Evolutionary conservation across 2,329 filamentous ascomycete species (phyloP), one percentile per base, ranked within the genome.

Genomic region (Penicillium brasilianum): DNA sequence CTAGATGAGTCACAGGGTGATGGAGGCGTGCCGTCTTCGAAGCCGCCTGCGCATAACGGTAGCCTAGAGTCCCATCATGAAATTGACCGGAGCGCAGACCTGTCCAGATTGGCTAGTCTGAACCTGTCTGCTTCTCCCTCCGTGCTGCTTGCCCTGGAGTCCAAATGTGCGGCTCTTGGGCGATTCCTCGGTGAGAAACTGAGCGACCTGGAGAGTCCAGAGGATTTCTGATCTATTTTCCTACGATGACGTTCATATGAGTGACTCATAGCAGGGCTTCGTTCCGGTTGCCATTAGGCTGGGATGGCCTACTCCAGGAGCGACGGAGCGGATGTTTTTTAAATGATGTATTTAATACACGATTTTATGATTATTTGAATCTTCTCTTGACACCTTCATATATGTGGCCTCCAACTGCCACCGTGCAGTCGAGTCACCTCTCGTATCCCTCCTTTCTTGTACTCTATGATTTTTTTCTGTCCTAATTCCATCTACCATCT

Each of bases 141-240:
- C 1, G 77, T 78, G 3, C 66, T 80, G 6, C 66, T 80, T 11
- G 78, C 78, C 1, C 59, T 80, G 11, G 78, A 80, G 58, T 78
- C 77, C 8, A 80, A 80, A 62, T 79, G 76, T 22, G 78, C 77
- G 1, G 78, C 77, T 4, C 58, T 80, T 44, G 77, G 75, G 7
- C 70, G 72, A 11, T 80, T 80, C 54, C 68, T 80, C 13, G 69
- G 76, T 11, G 74, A 78, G 55, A 79, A 79, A 54, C 51, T 80
- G 25, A 65, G 72, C 52, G 77, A 79, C 61, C 63, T 80, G 20
- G 76, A 78, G 61, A 77, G 75, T 48, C 78, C 78, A 0, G 78
- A 79, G 37, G 78, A 80, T 61, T 80, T 80, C 55, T 80, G 63
- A 66, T 3, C 1, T 20, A 13, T 11, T n/a, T 4, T 14, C 22